Evolutionary conservation across 2,329 filamentous ascomycete species (phyloP).

Genomic region (Alternaria arbusti): DNA sequence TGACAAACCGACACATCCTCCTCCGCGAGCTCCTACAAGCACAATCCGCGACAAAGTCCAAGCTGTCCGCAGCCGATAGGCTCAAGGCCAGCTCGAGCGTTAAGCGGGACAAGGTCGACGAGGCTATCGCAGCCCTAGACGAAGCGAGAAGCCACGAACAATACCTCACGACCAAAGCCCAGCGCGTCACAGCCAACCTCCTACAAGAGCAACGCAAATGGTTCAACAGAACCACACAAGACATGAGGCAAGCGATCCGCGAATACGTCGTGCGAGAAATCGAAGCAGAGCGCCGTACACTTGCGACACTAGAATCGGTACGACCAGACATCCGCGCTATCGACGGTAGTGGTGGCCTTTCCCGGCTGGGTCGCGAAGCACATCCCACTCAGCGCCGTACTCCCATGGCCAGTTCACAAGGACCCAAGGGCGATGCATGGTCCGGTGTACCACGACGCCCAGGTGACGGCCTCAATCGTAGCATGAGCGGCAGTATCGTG

Average conservation of each 20-base stretch:
- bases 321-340: conserved; percentile 92
- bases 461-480: conserved; percentile 75
- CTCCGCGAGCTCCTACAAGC: conserved; percentile 92
- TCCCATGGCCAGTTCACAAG: conserved; percentile 85
- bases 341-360: conserved; percentile 87
- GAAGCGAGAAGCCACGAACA: conserved; percentile 84
- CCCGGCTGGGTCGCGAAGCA: conserved; percentile 84
- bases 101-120: conserved; percentile 93
- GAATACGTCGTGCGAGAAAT: conserved; percentile 96
- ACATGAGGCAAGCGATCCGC: conserved; percentile 81
- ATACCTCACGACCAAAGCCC: conserved; percentile 83
- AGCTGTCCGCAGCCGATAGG: conserved; percentile 84
- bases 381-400: conserved; percentile 77
- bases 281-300: conserved; percentile 88
- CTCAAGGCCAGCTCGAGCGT: conserved; percentile 87
- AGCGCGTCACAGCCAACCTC: conserved; percentile 86
- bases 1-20: conserved; percentile 96
- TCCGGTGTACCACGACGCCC: conserved; percentile 86
- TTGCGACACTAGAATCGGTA: conserved; percentile 92
- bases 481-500: conserved; percentile 75
- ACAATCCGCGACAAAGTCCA: conserved; percentile 82
- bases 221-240: conserved; percentile 85
- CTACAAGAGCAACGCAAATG: conserved; percentile 87
- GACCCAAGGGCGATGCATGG: conserved; percentile 98
- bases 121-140: conserved; percentile 89